phyloP scores from a whole-genome alignment of 345 rosid species.

The Eucalyptus caleyi region DNA sequence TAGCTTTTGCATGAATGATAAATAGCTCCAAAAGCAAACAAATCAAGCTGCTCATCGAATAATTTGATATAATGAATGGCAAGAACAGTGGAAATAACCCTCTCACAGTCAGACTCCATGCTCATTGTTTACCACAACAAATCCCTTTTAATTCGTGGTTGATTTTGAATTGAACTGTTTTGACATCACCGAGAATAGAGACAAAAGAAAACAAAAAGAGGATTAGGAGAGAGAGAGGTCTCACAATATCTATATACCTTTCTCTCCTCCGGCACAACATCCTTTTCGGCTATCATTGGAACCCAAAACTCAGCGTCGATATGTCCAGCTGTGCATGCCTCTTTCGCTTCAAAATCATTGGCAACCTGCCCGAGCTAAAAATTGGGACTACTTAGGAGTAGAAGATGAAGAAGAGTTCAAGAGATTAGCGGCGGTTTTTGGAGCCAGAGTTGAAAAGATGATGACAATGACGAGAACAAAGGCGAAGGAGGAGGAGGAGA shows the following conservation, averaged over 20 bases:
- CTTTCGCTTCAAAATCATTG: too few relatives aligned
- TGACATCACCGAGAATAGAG: neutral
- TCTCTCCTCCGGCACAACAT: too few relatives aligned
- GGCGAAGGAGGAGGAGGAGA: too few relatives aligned
- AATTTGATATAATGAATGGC: neutral
- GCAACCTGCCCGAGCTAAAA: accelerated
- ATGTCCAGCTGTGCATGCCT: accelerated
- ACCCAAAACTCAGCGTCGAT: accelerated
- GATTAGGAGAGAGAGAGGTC: neutral
- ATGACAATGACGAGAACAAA: too few relatives aligned
- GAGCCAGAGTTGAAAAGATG: accelerated
- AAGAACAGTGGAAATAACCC: neutral
- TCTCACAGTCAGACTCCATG: neutral
- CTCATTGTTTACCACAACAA: neutral
- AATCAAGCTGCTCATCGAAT: too few relatives aligned
- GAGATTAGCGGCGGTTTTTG: accelerated
- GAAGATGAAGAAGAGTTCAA: too few relatives aligned
- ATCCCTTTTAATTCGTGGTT: neutral
- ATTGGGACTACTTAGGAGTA: too few relatives aligned
- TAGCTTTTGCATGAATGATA: too few relatives aligned
- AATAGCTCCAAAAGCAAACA: too few relatives aligned
- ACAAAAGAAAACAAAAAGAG: neutral
- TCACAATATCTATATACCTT: too few relatives aligned
- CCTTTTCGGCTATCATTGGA: accelerated
- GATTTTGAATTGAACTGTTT: neutral